Evolutionary conservation across 2,329 filamentous ascomycete species (phyloP).

Genomic region (Colletotrichum truncatum): DNA sequence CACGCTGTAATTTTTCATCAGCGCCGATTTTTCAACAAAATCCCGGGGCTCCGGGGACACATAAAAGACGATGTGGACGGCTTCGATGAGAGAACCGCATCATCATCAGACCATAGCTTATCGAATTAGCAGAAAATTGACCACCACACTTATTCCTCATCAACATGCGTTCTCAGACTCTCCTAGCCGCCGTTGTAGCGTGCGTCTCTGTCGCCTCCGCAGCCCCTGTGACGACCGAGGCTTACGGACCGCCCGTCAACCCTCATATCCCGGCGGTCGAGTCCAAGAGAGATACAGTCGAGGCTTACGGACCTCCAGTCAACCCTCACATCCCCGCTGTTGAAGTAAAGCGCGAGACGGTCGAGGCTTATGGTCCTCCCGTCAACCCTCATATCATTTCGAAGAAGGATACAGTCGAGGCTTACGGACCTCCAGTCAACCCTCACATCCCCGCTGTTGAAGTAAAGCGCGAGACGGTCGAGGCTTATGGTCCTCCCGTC

Average conservation of each 20-base stretch:
- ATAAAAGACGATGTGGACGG: background rate
- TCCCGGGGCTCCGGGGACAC: too few relatives aligned
- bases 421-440: constrained; percentile 12
- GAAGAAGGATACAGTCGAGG: constrained; percentile 1
- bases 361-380: constrained; percentile 18
- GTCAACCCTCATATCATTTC: constrained; percentile 17
- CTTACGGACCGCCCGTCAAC: constrained; percentile 15
- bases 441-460: background rate
- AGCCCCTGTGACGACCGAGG: constrained; percentile 5
- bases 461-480: background rate
- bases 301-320: constrained; percentile 14
- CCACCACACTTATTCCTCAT: background rate
- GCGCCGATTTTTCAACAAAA: too few relatives aligned
- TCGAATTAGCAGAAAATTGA: background rate
- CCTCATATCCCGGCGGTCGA: constrained; percentile 3
- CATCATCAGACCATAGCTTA: background rate
- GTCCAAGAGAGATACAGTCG: background rate
- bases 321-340: constrained; percentile 13
- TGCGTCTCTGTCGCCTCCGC: constrained; percentile 2
- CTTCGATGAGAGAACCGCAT: background rate
- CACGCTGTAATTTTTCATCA: background rate
- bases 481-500: constrained; percentile 20
- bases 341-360: background rate
- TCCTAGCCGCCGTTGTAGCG: constrained; percentile 9
- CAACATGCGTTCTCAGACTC: constrained; percentile 10